Evolutionary conservation across 2,329 filamentous ascomycete genomes (phyloP).

Genomic region (Paracoccidioides lutzii): DNA sequence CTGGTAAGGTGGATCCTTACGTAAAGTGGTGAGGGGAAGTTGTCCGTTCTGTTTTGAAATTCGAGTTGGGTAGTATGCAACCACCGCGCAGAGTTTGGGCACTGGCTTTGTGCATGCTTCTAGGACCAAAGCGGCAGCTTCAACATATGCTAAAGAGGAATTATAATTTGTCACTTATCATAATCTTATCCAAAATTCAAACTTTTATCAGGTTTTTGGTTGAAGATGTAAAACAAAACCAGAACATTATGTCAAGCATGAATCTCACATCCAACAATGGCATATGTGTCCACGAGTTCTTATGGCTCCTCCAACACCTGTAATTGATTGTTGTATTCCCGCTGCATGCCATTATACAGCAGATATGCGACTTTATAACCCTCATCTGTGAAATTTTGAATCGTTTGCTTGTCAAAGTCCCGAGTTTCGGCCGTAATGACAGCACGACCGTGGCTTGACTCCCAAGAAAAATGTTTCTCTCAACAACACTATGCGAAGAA

Average conservation of each 20-base stretch:
- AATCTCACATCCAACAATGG: constrained; percentile 32
- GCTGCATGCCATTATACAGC: constrained; percentile 39
- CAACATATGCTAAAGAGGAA: constrained; percentile 42
- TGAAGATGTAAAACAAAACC: not conserved
- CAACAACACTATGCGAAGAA: not conserved
- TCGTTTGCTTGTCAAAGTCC: constrained; percentile 6
- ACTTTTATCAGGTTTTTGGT: not conserved
- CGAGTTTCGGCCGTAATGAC: constrained; percentile 8
- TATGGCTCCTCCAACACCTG: constrained; percentile 41
- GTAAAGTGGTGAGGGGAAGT: constrained; percentile 26
- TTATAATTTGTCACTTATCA: not conserved
- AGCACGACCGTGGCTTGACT: not conserved
- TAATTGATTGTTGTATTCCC: constrained; percentile 39
- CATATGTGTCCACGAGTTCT: constrained; percentile 47
- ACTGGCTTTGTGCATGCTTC: constrained; percentile 45
- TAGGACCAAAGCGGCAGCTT: constrained; percentile 47
- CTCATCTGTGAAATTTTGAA: constrained; percentile 29
- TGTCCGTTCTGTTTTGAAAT: constrained; percentile 38
- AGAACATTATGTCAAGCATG: not conserved
- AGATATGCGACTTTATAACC: constrained; percentile 49
- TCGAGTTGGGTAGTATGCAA: constrained; percentile 50
- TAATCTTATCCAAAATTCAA: not conserved
- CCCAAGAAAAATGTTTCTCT: not conserved
- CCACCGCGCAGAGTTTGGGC: constrained; percentile 45
- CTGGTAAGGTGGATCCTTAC: constrained; percentile 48